phyloP scores from a whole-genome alignment of 495 filamentous ascomycete species.

The Sordaria brevicollis region DNA sequence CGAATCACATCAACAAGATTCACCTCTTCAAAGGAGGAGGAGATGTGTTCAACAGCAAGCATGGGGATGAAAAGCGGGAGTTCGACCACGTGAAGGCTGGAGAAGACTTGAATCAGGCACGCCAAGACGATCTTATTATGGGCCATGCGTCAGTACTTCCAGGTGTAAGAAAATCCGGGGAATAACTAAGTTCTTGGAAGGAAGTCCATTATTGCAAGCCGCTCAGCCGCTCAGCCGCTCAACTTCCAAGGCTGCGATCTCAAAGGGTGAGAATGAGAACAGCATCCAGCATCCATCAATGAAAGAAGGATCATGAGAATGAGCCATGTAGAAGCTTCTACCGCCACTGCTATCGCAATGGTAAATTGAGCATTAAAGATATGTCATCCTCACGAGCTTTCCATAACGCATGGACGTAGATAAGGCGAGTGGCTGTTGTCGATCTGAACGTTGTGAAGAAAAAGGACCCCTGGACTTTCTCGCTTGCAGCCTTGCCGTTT shows the following conservation, averaged over 20 bases:
- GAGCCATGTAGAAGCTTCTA: not conserved
- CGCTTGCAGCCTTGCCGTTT: not conserved
- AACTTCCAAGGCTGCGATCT: not conserved
- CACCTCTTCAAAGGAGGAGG: not conserved
- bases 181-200: too few relatives aligned
- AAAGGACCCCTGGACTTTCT: not conserved
- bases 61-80: not conserved
- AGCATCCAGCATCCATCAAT: not conserved
- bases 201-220: too few relatives aligned
- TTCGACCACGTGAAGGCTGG: not conserved
- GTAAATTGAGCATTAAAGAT: not conserved
- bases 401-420: not conserved
- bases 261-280: not conserved
- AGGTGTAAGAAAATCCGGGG: not conserved
- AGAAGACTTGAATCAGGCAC: not conserved
- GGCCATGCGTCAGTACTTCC: not conserved
- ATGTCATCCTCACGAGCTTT: not conserved
- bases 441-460: too few relatives aligned
- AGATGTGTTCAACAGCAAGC: not conserved
- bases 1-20: not conserved
- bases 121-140: not conserved
- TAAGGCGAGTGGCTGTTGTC: not conserved
- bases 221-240: too few relatives aligned
- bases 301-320: too few relatives aligned
- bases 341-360: not conserved